Evolutionary conservation across 352 stramenopile species (phyloP).

Genomic region (Phytophthora pluvialis): DNA sequence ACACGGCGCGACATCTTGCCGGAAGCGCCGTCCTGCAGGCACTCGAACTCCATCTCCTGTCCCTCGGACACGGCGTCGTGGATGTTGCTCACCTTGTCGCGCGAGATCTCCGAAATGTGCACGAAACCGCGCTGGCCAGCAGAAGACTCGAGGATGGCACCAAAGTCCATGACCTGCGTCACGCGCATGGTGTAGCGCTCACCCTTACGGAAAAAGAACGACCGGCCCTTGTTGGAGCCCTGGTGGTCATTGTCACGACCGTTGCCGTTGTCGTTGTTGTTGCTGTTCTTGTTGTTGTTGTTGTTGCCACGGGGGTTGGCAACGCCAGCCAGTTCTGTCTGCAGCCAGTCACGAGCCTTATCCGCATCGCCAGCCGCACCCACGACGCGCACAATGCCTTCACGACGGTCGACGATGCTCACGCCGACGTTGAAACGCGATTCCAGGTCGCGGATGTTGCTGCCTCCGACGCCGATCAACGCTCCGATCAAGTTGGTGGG

Average conservation of each 20-base stretch:
- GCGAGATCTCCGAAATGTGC: constrained; percentile 94
- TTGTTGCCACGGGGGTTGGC: constrained; percentile 19
- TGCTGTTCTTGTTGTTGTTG: constrained; percentile 18
- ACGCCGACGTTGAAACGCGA: constrained; percentile 61
- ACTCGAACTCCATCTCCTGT: constrained; percentile 83
- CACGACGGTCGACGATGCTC: constrained; percentile 79
- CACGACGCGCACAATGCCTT: constrained; percentile 91
- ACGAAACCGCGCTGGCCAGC: constrained; percentile 91
- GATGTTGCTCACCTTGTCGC: constrained; percentile 71
- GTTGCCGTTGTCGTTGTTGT: constrained; percentile 16
- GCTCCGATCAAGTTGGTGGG: constrained; percentile 59
- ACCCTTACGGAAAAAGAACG: constrained; percentile 86
- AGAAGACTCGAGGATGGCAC: constrained; percentile 89
- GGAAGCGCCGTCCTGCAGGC: constrained; percentile 75
- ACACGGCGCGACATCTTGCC: constrained; percentile 87
- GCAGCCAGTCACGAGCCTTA: constrained; percentile 78
- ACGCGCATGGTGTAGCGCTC: constrained; percentile 93
- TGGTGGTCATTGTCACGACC: constrained; percentile 20
- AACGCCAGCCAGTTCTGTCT: constrained; percentile 43
- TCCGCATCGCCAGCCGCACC: constrained; percentile 74
- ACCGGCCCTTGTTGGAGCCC: constrained; percentile 19
- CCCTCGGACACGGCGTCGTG: constrained; percentile 62
- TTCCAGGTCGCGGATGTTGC: constrained; percentile 81
- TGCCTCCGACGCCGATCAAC: constrained; percentile 78
- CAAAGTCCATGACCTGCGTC: constrained; percentile 95